phyloP scores from a whole-genome alignment of 495 filamentous ascomycete genomes.

The Penicillium salamii region DNA sequence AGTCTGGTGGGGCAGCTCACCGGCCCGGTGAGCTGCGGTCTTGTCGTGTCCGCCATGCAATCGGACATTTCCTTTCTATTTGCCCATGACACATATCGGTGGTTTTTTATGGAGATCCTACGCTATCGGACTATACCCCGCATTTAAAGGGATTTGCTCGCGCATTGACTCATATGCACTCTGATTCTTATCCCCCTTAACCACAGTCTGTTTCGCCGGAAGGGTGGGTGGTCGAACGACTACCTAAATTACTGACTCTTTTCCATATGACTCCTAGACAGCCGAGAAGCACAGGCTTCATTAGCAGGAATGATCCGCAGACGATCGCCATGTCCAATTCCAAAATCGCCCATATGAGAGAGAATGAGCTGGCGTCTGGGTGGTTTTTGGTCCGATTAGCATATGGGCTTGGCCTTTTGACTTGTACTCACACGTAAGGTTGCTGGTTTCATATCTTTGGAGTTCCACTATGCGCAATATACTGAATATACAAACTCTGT shows the following conservation, averaged over 20 bases:
- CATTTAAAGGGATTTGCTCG: background rate
- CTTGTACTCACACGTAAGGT: background rate
- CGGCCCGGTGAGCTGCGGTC: conserved; percentile 1
- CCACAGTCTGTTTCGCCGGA: background rate
- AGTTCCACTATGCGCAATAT: conserved; percentile 21
- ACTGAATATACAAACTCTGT: conserved; percentile 26
- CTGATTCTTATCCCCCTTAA: background rate
- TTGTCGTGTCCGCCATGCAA: no score
- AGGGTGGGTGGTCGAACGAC: background rate
- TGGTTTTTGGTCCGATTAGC: no score
- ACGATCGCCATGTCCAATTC: background rate
- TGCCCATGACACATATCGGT: background rate
- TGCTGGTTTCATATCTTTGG: background rate
- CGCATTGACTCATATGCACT: no score
- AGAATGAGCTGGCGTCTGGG: background rate
- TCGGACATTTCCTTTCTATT: background rate
- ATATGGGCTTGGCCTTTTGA: background rate
- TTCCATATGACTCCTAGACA: background rate
- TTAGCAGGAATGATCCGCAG: background rate
- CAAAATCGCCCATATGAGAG: background rate
- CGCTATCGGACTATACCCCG: background rate
- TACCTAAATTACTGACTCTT: background rate
- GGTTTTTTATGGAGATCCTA: background rate
- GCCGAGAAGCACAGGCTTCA: background rate
- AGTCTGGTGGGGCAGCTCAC: conserved; percentile 6